Percentiles rank a stretch among this genome's conserved stretches.
Evolutionary conservation across 139 green algal genomes (phyloP).

Genomic region (Protoeuglena noctilucae): DNA sequence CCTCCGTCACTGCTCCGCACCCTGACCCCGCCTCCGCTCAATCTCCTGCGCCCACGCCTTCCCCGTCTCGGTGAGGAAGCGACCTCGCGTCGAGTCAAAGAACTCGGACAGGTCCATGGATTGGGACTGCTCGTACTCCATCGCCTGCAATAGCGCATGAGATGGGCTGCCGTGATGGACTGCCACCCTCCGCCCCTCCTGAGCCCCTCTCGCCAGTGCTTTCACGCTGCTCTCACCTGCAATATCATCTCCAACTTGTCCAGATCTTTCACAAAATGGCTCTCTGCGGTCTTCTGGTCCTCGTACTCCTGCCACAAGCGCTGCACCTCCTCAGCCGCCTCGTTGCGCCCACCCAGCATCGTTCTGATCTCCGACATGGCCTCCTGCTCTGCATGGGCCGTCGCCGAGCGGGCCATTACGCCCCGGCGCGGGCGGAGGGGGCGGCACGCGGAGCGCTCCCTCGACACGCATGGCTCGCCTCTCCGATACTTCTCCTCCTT

Average conservation of each 20-base stretch:
- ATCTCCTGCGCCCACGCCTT: slow-evolving; percentile 1
- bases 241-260: slow-evolving; percentile 13
- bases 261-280: slow-evolving; percentile 4
- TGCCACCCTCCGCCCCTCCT: too few relatives aligned
- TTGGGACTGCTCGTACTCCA: slow-evolving; percentile 5
- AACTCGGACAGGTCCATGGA: slow-evolving; percentile 7
- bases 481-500: slow-evolving; percentile 9
- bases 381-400: too few relatives aligned
- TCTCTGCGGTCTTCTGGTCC: slow-evolving; percentile 2
- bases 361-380: not conserved
- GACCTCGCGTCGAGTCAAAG: slow-evolving; percentile 6
- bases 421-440: too few relatives aligned
- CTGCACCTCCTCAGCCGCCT: not conserved
- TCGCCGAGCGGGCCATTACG: too few relatives aligned
- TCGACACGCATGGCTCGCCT: too few relatives aligned
- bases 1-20: too few relatives aligned
- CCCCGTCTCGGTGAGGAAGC: slow-evolving; percentile 3
- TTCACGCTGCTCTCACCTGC: too few relatives aligned
- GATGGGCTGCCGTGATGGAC: too few relatives aligned
- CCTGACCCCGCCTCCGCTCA: too few relatives aligned
- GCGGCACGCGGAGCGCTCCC: too few relatives aligned
- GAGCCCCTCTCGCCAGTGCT: too few relatives aligned
- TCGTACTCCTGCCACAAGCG: slow-evolving; percentile 9
- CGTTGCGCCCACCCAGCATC: not conserved
- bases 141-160: too few relatives aligned